Percentiles rank a stretch among this genome's conserved stretches.
phyloP scores from a whole-genome alignment of 2,329 filamentous ascomycete species.

The Uncinocarpus reesii region DNA sequence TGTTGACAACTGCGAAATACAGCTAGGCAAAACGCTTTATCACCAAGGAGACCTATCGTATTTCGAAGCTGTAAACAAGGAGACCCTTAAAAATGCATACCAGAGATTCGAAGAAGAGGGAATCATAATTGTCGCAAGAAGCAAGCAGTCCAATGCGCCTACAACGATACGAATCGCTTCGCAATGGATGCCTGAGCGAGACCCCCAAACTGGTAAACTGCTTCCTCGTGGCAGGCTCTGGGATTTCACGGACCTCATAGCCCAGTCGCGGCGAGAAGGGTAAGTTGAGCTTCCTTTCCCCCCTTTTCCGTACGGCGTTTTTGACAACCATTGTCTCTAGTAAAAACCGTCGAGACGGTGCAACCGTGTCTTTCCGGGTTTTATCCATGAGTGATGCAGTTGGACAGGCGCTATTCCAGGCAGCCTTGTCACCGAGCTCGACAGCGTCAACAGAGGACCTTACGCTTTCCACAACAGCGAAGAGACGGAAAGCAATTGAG shows the following conservation, averaged over 20 bases:
- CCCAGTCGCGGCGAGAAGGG: constrained; percentile 71
- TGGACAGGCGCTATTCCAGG: constrained; percentile 55
- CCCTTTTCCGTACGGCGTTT: neutral
- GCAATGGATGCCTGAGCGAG: constrained; percentile 63
- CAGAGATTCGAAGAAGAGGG: constrained; percentile 80
- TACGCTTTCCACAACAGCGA: constrained; percentile 28
- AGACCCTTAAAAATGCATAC: constrained; percentile 91
- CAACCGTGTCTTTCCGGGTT: constrained; percentile 75
- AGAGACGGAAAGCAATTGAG: constrained; percentile 30
- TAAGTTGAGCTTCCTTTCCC: constrained; percentile 19
- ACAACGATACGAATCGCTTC: constrained; percentile 54
- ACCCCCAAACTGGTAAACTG: constrained; percentile 51
- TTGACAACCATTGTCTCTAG: constrained; percentile 19
- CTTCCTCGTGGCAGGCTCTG: constrained; percentile 67
- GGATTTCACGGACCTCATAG: constrained; percentile 86
- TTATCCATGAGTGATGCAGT: constrained; percentile 64
- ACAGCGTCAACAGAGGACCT: constrained; percentile 17
- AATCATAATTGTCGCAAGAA: constrained; percentile 65
- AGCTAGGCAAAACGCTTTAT: constrained; percentile 92
- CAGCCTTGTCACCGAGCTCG: constrained; percentile 19
- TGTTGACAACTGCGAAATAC: constrained; percentile 12
- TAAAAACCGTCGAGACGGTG: constrained; percentile 90
- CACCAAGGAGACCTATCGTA: constrained; percentile 95
- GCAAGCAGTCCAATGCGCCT: constrained; percentile 42
- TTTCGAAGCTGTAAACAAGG: constrained; percentile 97